Conservation (phyloP, 176 grass and related monocot species). For the Panicum miliaceum region DNA sequence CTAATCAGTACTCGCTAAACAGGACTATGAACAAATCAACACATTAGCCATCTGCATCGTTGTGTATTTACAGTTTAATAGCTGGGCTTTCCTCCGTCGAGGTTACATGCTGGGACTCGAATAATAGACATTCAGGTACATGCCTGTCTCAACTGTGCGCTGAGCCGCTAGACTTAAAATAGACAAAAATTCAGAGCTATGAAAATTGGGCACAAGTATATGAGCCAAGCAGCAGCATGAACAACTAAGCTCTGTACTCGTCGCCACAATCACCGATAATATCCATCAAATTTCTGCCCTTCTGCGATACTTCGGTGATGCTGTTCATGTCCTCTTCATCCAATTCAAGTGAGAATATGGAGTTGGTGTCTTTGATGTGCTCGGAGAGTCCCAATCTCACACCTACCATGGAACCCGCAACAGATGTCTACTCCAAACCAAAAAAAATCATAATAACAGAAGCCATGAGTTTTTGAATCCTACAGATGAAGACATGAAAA, state of each 20-base stretch:
- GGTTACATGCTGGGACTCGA: background rate
- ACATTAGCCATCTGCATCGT: background rate
- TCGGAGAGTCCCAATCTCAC: constrained; percentile 83
- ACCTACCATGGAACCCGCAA: constrained; percentile 94
- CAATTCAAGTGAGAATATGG: constrained; percentile 72
- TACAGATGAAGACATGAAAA: background rate
- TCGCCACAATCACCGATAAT: constrained; percentile 93
- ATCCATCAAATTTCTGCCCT: constrained; percentile 74
- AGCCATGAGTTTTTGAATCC: background rate
- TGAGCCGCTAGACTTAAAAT: background rate
- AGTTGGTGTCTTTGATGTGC: constrained; percentile 81
- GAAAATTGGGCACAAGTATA: background rate
- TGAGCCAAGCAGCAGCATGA: background rate
- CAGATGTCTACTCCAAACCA: constrained; percentile 55
- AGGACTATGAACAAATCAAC: background rate
- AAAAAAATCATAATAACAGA: background rate
- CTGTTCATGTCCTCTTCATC: constrained; percentile 85
- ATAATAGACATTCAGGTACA: background rate
- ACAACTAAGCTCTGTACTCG: constrained; percentile 66
- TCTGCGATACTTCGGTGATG: constrained; percentile 65
- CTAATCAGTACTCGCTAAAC: background rate
- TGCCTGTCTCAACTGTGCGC: background rate
- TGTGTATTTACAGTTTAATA: constrained; percentile 30
- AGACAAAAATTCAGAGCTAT: constrained; percentile 6
- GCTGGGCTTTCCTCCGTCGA: background rate